These are phyloP conservation scores for Fusarium oxysporum DNA, from an alignment of 2,329 filamentous ascomycete genomes.

Conservation along the genomic window DNA sequence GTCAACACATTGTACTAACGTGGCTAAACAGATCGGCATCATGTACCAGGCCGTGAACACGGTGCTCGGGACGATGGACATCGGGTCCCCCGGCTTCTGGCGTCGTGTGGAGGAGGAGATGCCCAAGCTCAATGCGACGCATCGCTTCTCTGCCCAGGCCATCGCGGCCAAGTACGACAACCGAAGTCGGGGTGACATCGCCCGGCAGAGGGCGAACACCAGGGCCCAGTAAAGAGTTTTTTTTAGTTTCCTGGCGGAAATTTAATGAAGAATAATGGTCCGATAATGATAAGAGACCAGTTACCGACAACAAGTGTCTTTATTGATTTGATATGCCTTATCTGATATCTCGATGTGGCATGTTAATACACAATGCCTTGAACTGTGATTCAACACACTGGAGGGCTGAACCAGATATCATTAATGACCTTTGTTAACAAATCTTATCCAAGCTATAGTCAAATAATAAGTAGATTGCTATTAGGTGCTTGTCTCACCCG, in stretches of 20 bases:
- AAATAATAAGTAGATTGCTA: neutral
- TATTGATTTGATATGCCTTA: neutral
- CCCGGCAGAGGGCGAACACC: neutral
- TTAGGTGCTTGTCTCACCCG: neutral
- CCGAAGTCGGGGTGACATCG: neutral
- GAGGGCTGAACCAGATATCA: neutral
- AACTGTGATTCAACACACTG: neutral
- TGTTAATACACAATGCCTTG: neutral
- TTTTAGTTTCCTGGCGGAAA: neutral
- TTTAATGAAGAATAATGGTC: neutral
- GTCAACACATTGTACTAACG: neutral
- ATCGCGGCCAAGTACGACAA: neutral
- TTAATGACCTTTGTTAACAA: neutral
- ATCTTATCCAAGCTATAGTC: neutral
- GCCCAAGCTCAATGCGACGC: neutral
- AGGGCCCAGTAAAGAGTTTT: neutral
- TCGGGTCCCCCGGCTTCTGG: neutral
- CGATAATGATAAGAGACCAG: neutral
- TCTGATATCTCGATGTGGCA: neutral
- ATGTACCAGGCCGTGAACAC: neutral
- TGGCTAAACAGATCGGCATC: neutral
- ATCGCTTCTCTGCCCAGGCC: neutral
- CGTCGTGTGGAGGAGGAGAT: neutral
- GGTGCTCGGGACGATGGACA: neutral
- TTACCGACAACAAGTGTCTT: neutral